Percentiles rank a stretch among this genome's conserved stretches.
Conservation (phyloP, 371 early-diverging fungal species). For the Vairimorpha ceranae region DNA sequence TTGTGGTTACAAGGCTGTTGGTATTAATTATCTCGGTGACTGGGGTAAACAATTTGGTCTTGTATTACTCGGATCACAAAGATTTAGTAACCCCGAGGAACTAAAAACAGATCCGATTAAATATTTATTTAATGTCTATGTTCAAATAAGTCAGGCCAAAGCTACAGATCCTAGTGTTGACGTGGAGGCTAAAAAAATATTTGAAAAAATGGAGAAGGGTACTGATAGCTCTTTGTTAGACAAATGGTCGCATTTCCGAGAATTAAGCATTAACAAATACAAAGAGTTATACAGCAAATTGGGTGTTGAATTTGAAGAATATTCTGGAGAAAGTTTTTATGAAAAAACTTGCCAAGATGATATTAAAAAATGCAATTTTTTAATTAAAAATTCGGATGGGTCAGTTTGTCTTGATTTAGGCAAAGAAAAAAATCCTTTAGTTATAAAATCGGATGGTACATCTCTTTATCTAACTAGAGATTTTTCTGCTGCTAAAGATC, state of each 20-base stretch:
- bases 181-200: conserved; percentile 84
- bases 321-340: conserved; percentile 93
- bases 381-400: conserved; percentile 52
- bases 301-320: conserved; percentile 86
- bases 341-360: conserved; percentile 71
- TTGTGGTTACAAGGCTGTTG: conserved; percentile 74
- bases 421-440: conserved; percentile 64
- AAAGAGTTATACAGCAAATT: conserved; percentile 80
- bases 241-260: conserved; percentile 83
- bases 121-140: conserved; percentile 88
- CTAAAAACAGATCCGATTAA: conserved; percentile 77
- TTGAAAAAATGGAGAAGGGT: conserved; percentile 90
- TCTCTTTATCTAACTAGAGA: conserved; percentile 93
- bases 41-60: conserved; percentile 99
- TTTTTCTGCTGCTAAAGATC: conserved; percentile 86
- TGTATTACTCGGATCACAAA: conserved; percentile 79
- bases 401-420: conserved; percentile 58
- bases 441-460: conserved; percentile 86
- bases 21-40: conserved; percentile 96
- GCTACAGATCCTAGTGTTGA: conserved; percentile 69
- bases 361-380: conserved; percentile 67
- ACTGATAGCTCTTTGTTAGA: conserved; percentile 67
- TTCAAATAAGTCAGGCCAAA: conserved; percentile 74
- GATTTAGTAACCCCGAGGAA: conserved; percentile 72
- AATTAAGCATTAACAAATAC: conserved; percentile 84